Evolutionary conservation across 2,329 filamentous ascomycete genomes (phyloP), one percentile per base, ranked within the genome.

Genomic region (Tolypocladium tundrense): DNA sequence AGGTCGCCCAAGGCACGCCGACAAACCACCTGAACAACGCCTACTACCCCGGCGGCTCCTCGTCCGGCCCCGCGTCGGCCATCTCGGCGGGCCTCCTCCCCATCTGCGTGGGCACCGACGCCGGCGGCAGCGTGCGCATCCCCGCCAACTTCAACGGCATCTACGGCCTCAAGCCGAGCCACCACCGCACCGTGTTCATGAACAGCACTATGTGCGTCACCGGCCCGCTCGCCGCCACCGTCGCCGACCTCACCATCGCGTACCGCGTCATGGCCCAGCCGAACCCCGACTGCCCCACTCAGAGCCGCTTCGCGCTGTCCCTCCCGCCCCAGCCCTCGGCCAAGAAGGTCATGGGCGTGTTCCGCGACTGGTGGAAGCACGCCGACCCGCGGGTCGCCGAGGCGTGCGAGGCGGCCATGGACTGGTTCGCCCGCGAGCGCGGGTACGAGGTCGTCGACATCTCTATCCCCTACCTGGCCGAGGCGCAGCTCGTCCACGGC

Each of bases 1-100:
- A 76, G 76, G 82, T 85, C 7, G 79, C 77, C 43, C 86, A 83
- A 67, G 90, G 90, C 42, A 91, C 89, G 0, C 88, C 90, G 0
- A 78, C 83, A 21, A 94, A 95, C 71, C 91, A 89, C 63, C 83
- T 89, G 70, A 92, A 93, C 72, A 76, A 79, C 21, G 71, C 78
- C 3, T 94, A 91, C 76, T 95, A 91, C 69, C 85, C 88, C 5
- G 90, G 90, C 53, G 90, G 90, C 35, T 92, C 88, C 0, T 91
- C 90, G 0, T 89, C 88, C 2, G 90, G 90, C 2, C 87, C 82
- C 3, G 88, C 80, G 0, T 93, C 90, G 56, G 81, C 85, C 14
- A 78, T 92, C 33, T 80, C 81, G 24, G 81, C 83, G 9, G 90
- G 90, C 2, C 73, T 94, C 31, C 79, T 92, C 3, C 89, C 90